These are phyloP conservation scores for Carex arenaria DNA, from an alignment of 202 grass and related monocot species.

Conservation along the genomic window DNA sequence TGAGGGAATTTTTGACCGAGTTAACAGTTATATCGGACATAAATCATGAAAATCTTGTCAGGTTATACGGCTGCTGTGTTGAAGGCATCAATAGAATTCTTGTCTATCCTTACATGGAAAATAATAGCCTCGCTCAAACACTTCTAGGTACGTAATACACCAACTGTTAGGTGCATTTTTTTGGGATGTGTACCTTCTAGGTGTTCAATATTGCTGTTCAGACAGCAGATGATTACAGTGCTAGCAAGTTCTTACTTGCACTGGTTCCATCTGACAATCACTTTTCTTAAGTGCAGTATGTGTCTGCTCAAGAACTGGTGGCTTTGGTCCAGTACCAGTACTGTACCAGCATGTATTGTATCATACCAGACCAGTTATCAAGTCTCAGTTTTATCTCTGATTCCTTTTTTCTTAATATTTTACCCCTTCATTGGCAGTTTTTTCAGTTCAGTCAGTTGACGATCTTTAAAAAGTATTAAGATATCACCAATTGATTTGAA, in stretches of 20 bases:
- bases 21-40: conserved; percentile 80
- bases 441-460: not conserved
- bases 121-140: conserved; percentile 85
- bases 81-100: conserved; percentile 73
- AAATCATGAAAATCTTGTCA: conserved; percentile 80
- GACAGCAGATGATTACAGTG: not conserved
- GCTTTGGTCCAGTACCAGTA: not conserved
- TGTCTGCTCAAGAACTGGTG: not conserved
- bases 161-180: not conserved
- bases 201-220: not conserved
- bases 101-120: conserved; percentile 81
- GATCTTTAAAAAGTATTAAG: not conserved
- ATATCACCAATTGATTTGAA: conserved; percentile 1
- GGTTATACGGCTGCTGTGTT: conserved; percentile 62
- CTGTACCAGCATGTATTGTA: not conserved
- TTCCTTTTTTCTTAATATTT: not conserved
- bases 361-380: not conserved
- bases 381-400: not conserved
- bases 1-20: conserved; percentile 68
- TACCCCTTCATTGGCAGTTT: not conserved
- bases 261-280: not conserved
- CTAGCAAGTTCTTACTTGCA: not conserved
- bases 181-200: not conserved
- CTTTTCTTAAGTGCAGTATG: not conserved
- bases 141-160: conserved; percentile 57